Evolutionary conservation across 352 stramenopile genomes (phyloP), one percentile per base, ranked within the genome.

Genomic region (Globisporangium takayamanum): DNA sequence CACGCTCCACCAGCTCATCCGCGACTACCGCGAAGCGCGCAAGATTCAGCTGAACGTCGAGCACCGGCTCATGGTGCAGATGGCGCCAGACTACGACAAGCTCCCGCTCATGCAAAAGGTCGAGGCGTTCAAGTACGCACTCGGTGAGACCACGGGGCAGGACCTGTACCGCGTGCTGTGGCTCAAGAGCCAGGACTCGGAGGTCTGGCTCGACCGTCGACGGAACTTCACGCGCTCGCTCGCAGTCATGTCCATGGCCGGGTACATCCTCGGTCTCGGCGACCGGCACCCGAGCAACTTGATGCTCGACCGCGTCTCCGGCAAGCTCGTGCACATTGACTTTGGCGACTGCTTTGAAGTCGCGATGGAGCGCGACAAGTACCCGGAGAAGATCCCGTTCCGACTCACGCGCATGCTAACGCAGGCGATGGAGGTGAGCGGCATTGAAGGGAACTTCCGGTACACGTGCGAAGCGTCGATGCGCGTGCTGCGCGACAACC

Each of bases 191-290:
- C 95, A 97, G 62, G 98, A 98, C 72, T 99, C 95, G 69, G 97
- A 99, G 62, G 91, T 99, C 52, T 99, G 98, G 98, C 83, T 99
- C 7, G 97, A 99, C 53, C 89, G 97, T 14, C 85, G 98, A 15
- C 98, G 95, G 39, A 99, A 98, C 68, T 99, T 97, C 63, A 99
- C 97, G 22, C 86, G 97, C 0, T 97, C 94, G 55, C 76, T 99
- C n/a, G 98, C 98, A 1, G 97, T 99, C 16, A 99, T 99, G 97
- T 99, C 90, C 48, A 99, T 99, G 92, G 98, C 98, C 26, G 98
- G 98, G 11, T 99, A 99, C 67, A 99, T 99, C 64, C 76, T 99
- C 42, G 98, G 98, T 46, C 83, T 99, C 55, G 98, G 98, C 15
- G 98, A 99, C 84, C 85, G 98, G 4, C 98, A 99, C 80, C 97